A percentile compares a stretch with the other conserved stretches of the same genome.
Conservation (phyloP, 1,284 basidiomycete genomes). For the Ceratobasidium sp. region DNA sequence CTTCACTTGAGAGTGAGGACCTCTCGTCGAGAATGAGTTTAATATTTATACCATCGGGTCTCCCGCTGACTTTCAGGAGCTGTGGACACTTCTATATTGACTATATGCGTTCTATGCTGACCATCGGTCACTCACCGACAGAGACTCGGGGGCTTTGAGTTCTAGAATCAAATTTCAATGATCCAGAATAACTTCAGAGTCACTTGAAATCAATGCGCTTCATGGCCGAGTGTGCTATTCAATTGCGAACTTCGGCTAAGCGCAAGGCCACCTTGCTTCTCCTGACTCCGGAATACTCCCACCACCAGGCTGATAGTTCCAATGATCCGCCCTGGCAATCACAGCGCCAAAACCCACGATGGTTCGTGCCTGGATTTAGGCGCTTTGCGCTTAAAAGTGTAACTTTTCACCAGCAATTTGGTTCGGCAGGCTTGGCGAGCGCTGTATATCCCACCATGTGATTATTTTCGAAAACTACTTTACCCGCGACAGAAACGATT, state of each 20-base stretch:
- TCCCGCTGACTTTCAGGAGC: neutral
- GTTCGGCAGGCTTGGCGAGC: too few relatives aligned
- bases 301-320: neutral
- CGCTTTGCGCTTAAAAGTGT: too few relatives aligned
- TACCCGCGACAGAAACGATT: too few relatives aligned
- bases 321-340: neutral
- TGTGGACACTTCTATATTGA: neutral
- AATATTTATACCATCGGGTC: neutral
- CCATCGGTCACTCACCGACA: conserved; percentile 1
- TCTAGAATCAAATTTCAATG: neutral
- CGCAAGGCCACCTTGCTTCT: neutral
- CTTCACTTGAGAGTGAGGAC: neutral
- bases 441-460: too few relatives aligned
- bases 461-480: too few relatives aligned
- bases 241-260: neutral
- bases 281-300: neutral
- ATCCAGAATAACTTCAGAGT: neutral
- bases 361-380: too few relatives aligned
- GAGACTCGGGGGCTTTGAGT: neutral
- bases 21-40: neutral
- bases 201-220: neutral
- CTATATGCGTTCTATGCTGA: neutral
- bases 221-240: neutral
- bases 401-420: too few relatives aligned
- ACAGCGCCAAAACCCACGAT: too few relatives aligned